A percentile compares a stretch with the other conserved stretches of the same genome.
These are phyloP conservation scores for Viola odorata DNA, from an alignment of 345 rosid species.

Conservation along the genomic window DNA sequence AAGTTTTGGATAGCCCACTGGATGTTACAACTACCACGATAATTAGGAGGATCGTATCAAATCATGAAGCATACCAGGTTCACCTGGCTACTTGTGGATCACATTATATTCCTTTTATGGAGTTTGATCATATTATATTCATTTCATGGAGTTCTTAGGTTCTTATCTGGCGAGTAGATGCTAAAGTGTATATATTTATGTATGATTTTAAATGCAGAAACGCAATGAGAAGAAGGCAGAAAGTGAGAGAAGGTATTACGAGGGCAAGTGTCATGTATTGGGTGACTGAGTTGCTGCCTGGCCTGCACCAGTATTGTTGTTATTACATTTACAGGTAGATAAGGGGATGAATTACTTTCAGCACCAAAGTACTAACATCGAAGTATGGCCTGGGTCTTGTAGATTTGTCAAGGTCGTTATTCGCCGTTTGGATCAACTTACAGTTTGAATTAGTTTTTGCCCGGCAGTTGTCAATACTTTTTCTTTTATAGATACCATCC, in stretches of 20 bases:
- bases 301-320: neutral
- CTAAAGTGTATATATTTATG: neutral
- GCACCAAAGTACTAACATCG: constrained; percentile 4
- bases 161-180: neutral
- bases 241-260: constrained; percentile 61
- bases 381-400: too few species aligned
- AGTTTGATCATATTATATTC: neutral
- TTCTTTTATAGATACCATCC: too few species aligned
- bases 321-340: neutral
- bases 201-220: constrained; percentile 37
- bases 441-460: too few species aligned
- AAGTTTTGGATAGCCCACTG: constrained; percentile 59
- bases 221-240: constrained; percentile 67
- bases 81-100: neutral
- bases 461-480: too few species aligned
- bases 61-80: constrained; percentile 72
- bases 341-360: neutral
- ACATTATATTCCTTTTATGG: neutral
- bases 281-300: constrained; percentile 36
- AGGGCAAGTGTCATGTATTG: constrained; percentile 39
- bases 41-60: constrained; percentile 63
- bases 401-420: too few species aligned
- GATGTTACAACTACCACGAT: constrained; percentile 69
- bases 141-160: too few species aligned
- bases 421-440: too few species aligned